Evolutionary conservation across 129 eudicot genomes (phyloP), one percentile per base, ranked within the genome.

Genomic region (Chrysanthemum makinoi): DNA sequence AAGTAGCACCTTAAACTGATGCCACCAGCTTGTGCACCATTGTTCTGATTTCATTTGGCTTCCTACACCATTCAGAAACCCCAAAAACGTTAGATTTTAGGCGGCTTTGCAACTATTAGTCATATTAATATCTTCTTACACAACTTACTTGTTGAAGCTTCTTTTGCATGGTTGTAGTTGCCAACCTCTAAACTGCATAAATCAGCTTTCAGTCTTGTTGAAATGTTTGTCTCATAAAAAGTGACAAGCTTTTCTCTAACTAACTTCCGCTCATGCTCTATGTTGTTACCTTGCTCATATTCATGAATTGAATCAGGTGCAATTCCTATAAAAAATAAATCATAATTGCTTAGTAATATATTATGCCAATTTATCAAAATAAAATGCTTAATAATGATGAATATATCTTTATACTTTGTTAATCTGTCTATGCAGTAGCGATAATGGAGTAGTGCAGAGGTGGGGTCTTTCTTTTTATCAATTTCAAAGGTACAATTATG

Each of bases 191-290:
- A 60, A 74, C 77, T 77, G 81, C 84, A 90, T 61, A 94, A 80
- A 48, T 94, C 99, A 47, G 84, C 81, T 83, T 88, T 88, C 79
- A 94, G 76, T 79, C 75, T 86, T 57, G 89, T 75, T 17, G 89
- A 84, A 16, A 94, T 90, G 75, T 88, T 88, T 83, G 86, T 80
- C 61, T 89, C 99, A 54, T 89, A 94, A 44, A 85, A 89, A 52
- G 93, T 80, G 62, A 88, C 62, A 74, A 94, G 93, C 70, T 62
- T n/a, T 73, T 94, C 79, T 68, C 89, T 84, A 50, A 90, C 87
- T 57, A 74, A 70, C 67, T 80, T 87, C 69, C 77, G 81, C 57
- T 94, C 97, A 66, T 82, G 80, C 75, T 85, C 96, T 17, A 75
- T 59, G 83, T 72, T 77, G 50, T 94, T 95, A 58, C 79, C 86